phyloP scores from a whole-genome alignment of 495 filamentous ascomycete genomes.

The Penicillium fimorum region DNA sequence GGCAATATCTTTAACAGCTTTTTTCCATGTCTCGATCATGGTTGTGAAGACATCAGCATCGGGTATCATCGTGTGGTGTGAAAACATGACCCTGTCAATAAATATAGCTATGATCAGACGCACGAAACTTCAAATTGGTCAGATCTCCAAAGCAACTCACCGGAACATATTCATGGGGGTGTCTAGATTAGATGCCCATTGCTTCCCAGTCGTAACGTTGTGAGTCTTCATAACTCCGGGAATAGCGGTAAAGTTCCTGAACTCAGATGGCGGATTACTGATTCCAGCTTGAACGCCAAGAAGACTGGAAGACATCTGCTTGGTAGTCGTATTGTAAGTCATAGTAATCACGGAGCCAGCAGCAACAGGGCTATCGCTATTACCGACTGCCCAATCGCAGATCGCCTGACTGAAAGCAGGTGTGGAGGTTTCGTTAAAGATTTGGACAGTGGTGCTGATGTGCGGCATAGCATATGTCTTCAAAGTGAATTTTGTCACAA shows the following conservation, averaged over 20 bases:
- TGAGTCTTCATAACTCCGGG: slow-evolving; percentile 13
- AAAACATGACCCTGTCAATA: slow-evolving; percentile 23
- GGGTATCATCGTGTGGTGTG: slow-evolving; percentile 23
- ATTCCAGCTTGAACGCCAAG: slow-evolving; percentile 30
- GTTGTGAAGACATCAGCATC: slow-evolving; percentile 18
- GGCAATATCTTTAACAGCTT: slow-evolving; percentile 20
- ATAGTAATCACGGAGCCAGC: slow-evolving; percentile 25
- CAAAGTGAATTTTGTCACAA: slow-evolving; percentile 42
- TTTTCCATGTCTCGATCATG: slow-evolving; percentile 29
- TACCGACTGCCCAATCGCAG: slow-evolving; percentile 15
- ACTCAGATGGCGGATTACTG: slow-evolving; percentile 22
- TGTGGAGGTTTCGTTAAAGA: slow-evolving; percentile 29
- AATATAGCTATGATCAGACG: background rate
- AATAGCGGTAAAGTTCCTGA: too few species aligned
- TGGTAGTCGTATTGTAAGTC: slow-evolving; percentile 23
- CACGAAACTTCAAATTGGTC: too few species aligned
- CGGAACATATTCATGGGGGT: slow-evolving; percentile 31
- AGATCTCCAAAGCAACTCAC: slow-evolving; percentile 6
- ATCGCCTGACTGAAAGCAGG: slow-evolving; percentile 20
- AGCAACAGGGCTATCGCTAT: slow-evolving; percentile 21
- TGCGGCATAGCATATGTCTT: too few species aligned
- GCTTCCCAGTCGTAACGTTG: slow-evolving; percentile 23
- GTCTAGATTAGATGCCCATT: slow-evolving; percentile 21
- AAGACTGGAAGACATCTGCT: slow-evolving; percentile 11
- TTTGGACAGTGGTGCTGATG: slow-evolving; percentile 29